A percentile compares a stretch with the other conserved stretches of the same genome.
Conservation (phyloP, 2,329 filamentous ascomycete genomes). For the Didymella exigua region DNA sequence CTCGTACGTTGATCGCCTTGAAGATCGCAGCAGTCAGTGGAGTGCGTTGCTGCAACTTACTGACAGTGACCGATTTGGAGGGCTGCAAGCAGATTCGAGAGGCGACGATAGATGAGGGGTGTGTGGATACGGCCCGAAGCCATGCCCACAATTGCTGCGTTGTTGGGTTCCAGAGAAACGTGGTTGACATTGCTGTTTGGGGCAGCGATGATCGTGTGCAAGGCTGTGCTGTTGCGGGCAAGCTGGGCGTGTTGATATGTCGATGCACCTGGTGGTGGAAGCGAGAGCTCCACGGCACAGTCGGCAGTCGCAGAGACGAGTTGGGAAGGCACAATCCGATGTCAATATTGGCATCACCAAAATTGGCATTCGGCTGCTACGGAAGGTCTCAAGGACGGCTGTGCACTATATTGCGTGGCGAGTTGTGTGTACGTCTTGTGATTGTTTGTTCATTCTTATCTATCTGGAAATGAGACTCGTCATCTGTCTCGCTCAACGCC, state of each 20-base stretch:
- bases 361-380: neutral
- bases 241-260: neutral
- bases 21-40: conserved; percentile 2
- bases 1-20: conserved; percentile 11
- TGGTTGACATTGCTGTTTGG: neutral
- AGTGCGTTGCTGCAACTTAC: neutral
- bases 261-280: neutral
- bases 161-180: conserved; percentile 2
- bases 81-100: conserved; percentile 9
- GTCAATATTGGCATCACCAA: neutral
- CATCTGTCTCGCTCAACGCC: conserved; percentile 43
- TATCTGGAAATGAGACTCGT: conserved; percentile 23
- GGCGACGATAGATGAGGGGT: conserved; percentile 1
- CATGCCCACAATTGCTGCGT: conserved; percentile 5
- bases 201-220: neutral
- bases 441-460: neutral
- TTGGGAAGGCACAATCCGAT: conserved; percentile 1
- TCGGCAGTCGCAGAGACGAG: neutral
- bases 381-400: neutral
- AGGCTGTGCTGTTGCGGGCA: neutral
- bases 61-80: conserved; percentile 1
- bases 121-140: conserved; percentile 12
- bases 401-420: neutral
- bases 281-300: conserved; percentile 1
- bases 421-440: neutral